Percentiles rank a stretch among this genome's conserved stretches.
Evolutionary conservation across 2,329 filamentous ascomycete genomes (phyloP).

Genomic region (Diaporthe vaccinii): DNA sequence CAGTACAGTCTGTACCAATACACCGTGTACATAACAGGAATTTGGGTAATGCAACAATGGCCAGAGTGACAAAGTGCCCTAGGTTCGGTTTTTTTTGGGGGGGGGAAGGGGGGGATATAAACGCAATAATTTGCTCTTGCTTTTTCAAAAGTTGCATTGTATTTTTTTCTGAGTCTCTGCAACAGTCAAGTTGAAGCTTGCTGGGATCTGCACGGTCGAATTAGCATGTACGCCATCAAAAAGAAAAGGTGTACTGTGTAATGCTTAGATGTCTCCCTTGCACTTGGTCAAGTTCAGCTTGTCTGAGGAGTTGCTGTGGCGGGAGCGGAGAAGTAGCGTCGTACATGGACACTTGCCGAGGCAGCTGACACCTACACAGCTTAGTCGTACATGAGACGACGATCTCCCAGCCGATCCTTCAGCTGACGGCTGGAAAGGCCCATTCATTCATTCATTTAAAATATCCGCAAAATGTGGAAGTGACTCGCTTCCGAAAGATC

Average conservation of each 20-base stretch:
- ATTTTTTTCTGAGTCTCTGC: neutral
- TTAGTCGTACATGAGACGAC: neutral
- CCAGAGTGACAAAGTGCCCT: too few relatives aligned
- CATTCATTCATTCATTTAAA: neutral
- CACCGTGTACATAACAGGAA: neutral
- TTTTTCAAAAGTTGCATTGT: too few relatives aligned
- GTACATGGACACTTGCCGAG: constrained; percentile 5
- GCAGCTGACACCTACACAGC: constrained; percentile 14
- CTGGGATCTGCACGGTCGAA: neutral
- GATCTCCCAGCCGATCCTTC: neutral
- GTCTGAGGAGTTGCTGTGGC: neutral
- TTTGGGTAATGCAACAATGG: neutral
- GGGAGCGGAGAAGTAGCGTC: constrained; percentile 5
- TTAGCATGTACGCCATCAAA: neutral
- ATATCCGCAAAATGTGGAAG: neutral
- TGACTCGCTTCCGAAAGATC: too few relatives aligned
- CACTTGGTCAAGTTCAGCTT: neutral
- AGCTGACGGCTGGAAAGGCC: neutral
- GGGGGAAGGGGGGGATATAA: too few relatives aligned
- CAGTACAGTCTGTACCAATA: neutral
- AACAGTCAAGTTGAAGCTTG: neutral
- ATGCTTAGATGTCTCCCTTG: neutral
- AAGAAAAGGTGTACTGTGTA: neutral
- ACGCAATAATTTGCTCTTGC: neutral
- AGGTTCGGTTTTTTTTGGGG: too few relatives aligned